phyloP scores from a whole-genome alignment of 225 moss, liverwort and hornwort species.

The Marchantia polymorpha region DNA sequence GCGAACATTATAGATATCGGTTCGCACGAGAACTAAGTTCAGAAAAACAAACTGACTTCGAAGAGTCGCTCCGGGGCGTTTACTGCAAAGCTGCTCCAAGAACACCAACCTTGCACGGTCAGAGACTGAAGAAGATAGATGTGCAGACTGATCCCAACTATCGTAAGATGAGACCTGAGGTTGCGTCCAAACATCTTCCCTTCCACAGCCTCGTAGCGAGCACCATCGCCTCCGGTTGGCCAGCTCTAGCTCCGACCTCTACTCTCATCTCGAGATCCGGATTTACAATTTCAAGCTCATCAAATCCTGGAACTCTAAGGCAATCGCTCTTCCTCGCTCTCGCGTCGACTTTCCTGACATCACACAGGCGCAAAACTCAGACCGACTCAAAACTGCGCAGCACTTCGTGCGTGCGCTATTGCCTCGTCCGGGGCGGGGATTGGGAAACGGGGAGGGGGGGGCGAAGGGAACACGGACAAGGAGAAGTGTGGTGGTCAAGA shows the following conservation, averaged over 20 bases:
- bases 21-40: background rate
- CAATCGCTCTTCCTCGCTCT: background rate
- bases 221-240: background rate
- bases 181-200: background rate
- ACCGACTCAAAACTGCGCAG: background rate
- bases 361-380: background rate
- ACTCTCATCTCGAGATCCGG: background rate
- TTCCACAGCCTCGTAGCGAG: too few relatives aligned
- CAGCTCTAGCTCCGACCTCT: background rate
- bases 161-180: background rate
- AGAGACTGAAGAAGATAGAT: background rate
- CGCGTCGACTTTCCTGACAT: background rate
- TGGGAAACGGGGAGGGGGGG: background rate
- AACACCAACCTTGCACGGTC: background rate
- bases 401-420: background rate
- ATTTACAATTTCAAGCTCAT: background rate
- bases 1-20: slow-evolving; percentile 19
- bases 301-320: background rate
- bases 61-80: background rate
- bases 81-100: background rate
- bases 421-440: too few relatives aligned
- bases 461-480: too few relatives aligned
- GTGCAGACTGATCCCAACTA: background rate
- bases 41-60: background rate
- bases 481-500: background rate